These are phyloP conservation scores for Vigna nakashimae DNA, from an alignment of 306 rosid species.

Conservation along the genomic window DNA sequence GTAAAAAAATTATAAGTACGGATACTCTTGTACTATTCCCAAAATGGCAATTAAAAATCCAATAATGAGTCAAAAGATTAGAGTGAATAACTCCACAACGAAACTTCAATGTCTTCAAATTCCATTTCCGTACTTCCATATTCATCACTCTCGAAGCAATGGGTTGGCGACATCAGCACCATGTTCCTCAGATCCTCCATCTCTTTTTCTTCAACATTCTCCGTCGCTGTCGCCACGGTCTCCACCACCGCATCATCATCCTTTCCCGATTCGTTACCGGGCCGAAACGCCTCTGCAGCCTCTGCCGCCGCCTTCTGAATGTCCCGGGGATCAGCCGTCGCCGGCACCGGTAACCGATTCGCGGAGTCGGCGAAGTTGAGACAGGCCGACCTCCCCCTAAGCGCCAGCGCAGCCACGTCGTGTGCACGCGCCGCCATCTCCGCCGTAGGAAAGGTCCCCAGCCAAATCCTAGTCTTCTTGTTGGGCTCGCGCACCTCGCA, in stretches of 20 bases:
- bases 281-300: constrained; percentile 87
- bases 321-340: constrained; percentile 62
- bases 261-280: constrained; percentile 33
- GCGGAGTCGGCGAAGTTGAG: constrained; percentile 82
- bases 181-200: constrained; percentile 59
- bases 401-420: constrained; percentile 82
- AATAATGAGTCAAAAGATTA: constrained; percentile 29
- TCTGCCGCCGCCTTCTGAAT: constrained; percentile 77
- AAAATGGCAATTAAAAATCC: not conserved
- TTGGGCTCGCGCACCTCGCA: constrained; percentile 91
- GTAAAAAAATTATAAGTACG: constrained; percentile 16
- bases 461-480: constrained; percentile 73
- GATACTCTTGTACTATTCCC: not conserved
- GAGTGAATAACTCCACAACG: constrained; percentile 72
- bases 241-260: not conserved
- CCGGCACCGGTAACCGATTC: constrained; percentile 67
- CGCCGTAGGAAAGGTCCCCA: constrained; percentile 70
- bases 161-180: constrained; percentile 70
- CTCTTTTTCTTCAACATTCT: constrained; percentile 51
- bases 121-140: constrained; percentile 59
- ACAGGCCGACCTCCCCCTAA: constrained; percentile 71
- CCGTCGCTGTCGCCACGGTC: not conserved
- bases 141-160: constrained; percentile 29
- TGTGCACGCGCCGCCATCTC: constrained; percentile 98
- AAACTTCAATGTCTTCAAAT: constrained; percentile 53